These are phyloP conservation scores for Spirogloea muscicola DNA, from an alignment of 139 green algal species.

Conservation along the genomic window DNA sequence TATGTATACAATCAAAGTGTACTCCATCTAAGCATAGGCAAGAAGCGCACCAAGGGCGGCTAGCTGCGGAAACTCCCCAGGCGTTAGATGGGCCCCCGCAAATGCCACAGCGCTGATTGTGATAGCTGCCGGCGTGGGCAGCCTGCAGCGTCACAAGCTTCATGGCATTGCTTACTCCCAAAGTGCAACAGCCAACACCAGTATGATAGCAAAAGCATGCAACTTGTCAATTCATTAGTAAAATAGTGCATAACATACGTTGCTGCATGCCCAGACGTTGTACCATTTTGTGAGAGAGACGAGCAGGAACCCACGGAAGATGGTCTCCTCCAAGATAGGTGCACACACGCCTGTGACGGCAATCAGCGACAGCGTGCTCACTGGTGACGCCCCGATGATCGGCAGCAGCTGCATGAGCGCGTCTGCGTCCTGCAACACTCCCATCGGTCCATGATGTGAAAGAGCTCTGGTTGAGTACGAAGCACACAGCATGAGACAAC, in stretches of 20 bases:
- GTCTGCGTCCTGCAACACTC: constrained; percentile 32
- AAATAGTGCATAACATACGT: too few species aligned
- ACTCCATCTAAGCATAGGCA: too few species aligned
- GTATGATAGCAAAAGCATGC: too few species aligned
- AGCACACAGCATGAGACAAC: too few species aligned
- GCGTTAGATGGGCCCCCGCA: constrained; percentile 47
- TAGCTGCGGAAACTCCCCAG: constrained; percentile 52
- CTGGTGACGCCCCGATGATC: constrained; percentile 31
- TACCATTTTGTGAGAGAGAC: constrained; percentile 55
- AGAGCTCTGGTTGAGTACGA: too few species aligned
- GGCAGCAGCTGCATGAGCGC: constrained; percentile 36
- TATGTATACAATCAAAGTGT: too few species aligned
- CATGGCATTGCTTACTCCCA: too few species aligned
- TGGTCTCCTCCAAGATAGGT: constrained; percentile 53
- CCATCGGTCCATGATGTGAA: too few species aligned
- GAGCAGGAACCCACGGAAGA: constrained; percentile 58
- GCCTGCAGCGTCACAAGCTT: constrained; percentile 18
- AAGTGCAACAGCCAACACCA: too few species aligned
- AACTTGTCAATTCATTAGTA: too few species aligned
- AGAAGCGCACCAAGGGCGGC: constrained; percentile 32
- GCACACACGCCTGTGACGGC: constrained; percentile 49
- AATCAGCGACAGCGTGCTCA: constrained; percentile 42
- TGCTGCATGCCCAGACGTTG: too few species aligned
- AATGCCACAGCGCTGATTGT: constrained; percentile 40
- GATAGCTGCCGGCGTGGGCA: constrained; percentile 39